Conservation (phyloP, 225 moss, liverwort and hornwort genomes). For the Polytrichum formosum region DNA sequence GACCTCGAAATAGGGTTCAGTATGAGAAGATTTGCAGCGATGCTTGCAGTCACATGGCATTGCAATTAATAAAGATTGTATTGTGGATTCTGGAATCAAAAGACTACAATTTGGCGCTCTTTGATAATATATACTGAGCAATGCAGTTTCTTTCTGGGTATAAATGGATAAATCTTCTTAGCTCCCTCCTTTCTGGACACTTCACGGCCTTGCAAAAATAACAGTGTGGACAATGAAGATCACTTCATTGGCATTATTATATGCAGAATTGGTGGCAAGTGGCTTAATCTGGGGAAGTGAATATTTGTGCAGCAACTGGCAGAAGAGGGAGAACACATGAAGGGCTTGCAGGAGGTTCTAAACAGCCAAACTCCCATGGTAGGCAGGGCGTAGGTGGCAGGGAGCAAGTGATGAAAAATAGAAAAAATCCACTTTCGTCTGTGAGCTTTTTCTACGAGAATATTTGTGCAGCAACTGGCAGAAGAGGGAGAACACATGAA, state of each 20-base stretch:
- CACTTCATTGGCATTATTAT: neutral
- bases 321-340: constrained; percentile 34
- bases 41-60: neutral
- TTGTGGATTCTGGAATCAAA: no score
- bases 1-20: neutral
- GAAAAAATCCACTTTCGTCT: constrained; percentile 33
- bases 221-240: no score
- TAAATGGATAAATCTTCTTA: neutral
- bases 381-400: constrained; percentile 24
- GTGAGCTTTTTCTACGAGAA: constrained; percentile 10
- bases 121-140: no score
- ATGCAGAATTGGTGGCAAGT: constrained; percentile 16
- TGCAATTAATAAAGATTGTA: neutral
- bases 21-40: neutral
- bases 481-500: constrained; percentile 33
- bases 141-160: no score
- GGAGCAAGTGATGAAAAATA: constrained; percentile 15
- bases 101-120: no score
- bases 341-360: constrained; percentile 17
- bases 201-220: no score
- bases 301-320: constrained; percentile 29
- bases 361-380: constrained; percentile 17
- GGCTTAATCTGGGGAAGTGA: neutral
- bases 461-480: constrained; percentile 31
- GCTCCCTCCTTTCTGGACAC: neutral